phyloP scores from a whole-genome alignment of 768 basidiomycete genomes.

The Boletellus emodensis region DNA sequence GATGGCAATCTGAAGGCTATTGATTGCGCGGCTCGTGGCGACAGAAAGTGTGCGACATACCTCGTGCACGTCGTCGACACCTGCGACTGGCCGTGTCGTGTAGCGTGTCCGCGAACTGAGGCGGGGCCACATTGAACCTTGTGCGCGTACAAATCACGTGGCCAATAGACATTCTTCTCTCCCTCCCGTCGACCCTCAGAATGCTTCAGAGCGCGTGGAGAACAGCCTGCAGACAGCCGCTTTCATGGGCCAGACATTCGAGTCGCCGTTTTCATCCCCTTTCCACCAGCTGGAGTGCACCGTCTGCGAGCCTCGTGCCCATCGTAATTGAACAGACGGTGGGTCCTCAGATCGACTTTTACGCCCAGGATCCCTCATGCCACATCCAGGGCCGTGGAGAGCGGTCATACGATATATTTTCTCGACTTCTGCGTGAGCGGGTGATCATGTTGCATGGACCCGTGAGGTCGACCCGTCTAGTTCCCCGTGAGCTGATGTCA shows the following conservation, averaged over 20 bases:
- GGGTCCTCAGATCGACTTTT: slow-evolving; percentile 17
- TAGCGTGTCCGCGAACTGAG: slow-evolving; percentile 5
- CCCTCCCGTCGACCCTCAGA: slow-evolving; percentile 3
- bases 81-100: slow-evolving; percentile 2
- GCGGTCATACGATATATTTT: slow-evolving; percentile 94
- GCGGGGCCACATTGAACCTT: slow-evolving; percentile 10
- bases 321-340: slow-evolving; percentile 95
- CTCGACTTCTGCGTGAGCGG: slow-evolving; percentile 84
- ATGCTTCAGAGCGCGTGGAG: slow-evolving; percentile 31
- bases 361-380: slow-evolving; percentile 12
- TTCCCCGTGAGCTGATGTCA: slow-evolving; percentile 8
- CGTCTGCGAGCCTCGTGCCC: slow-evolving; percentile 69
- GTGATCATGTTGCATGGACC: slow-evolving; percentile 96
- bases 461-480: slow-evolving; percentile 43
- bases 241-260: slow-evolving; percentile 10
- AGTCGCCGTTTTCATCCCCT: slow-evolving; percentile 54
- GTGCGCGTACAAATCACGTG: slow-evolving; percentile 25
- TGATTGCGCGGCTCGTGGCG: background rate
- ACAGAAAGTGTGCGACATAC: slow-evolving; percentile 4
- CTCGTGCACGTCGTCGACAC: slow-evolving; percentile 11
- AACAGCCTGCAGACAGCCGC: slow-evolving; percentile 17
- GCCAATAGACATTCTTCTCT: slow-evolving; percentile 5
- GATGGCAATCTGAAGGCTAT: background rate
- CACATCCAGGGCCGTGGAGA: slow-evolving; percentile 70
- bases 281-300: slow-evolving; percentile 41